These are phyloP conservation scores for Aspergillus melleus DNA, from an alignment of 2,329 filamentous ascomycete species.

Conservation along the genomic window DNA sequence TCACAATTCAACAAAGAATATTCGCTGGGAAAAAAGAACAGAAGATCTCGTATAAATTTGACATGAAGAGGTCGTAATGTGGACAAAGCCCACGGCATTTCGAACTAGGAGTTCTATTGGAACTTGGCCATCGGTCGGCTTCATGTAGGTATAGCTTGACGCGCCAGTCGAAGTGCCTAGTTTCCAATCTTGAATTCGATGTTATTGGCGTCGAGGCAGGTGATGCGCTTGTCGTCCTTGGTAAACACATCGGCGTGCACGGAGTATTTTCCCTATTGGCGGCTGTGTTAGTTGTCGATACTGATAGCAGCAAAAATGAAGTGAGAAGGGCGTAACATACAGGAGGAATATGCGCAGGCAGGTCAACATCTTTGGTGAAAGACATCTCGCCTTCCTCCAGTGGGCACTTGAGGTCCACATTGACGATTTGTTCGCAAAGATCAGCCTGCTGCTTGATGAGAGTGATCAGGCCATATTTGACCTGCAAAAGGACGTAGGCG, in stretches of 20 bases:
- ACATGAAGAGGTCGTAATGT: constrained; percentile 2
- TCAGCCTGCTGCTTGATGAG: constrained; percentile 79
- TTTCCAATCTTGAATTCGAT: constrained; percentile 30
- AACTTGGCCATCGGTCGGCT: neutral
- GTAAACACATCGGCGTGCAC: constrained; percentile 85
- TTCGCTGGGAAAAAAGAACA: constrained; percentile 2
- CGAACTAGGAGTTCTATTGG: neutral
- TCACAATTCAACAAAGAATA: neutral
- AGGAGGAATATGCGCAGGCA: constrained; percentile 84
- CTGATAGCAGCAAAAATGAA: neutral
- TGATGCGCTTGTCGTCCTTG: constrained; percentile 71
- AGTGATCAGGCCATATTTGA: constrained; percentile 93
- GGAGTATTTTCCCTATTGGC: constrained; percentile 75
- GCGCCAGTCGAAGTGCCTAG: neutral
- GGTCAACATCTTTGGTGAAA: constrained; percentile 77
- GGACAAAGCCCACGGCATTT: neutral
- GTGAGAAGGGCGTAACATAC: constrained; percentile 55
- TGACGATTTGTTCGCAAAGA: constrained; percentile 83
- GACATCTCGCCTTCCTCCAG: constrained; percentile 74
- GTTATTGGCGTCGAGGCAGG: constrained; percentile 72
- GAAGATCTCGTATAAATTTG: neutral
- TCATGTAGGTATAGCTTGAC: neutral
- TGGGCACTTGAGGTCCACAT: constrained; percentile 87
- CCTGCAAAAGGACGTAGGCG: constrained; percentile 76
- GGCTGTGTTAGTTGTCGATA: constrained; percentile 11